Percentiles rank a stretch among this genome's conserved stretches.
phyloP scores from a whole-genome alignment of 176 grass and related monocot species.

The Poa annua region DNA sequence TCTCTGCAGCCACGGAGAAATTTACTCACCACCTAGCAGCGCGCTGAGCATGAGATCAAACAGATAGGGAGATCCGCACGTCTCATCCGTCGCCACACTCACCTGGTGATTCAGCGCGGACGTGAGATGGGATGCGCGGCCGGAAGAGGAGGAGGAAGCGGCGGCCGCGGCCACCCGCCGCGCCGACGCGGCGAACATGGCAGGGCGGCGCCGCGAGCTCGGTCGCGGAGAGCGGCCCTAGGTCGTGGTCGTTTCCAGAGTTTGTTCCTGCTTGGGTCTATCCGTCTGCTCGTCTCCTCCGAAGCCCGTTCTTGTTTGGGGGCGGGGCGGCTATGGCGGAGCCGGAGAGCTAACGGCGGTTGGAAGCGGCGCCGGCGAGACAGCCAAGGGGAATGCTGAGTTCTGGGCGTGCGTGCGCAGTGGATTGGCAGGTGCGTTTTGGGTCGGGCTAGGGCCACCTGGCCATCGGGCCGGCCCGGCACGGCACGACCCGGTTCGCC shows the following conservation, averaged over 20 bases:
- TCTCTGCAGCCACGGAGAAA: conserved; percentile 54
- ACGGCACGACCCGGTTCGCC: too few species aligned
- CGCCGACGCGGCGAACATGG: conserved; percentile 40
- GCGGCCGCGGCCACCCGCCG: conserved; percentile 34
- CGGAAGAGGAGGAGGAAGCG: conserved; percentile 3
- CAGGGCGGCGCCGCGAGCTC: not conserved
- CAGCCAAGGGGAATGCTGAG: not conserved
- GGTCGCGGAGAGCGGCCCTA: not conserved
- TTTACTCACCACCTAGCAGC: not conserved
- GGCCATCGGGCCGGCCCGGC: not conserved
- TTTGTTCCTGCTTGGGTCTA: not conserved
- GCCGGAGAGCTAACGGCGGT: not conserved
- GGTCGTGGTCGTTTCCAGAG: not conserved
- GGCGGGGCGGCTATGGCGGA: not conserved
- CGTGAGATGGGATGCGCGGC: conserved; percentile 24
- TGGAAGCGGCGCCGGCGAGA: not conserved
- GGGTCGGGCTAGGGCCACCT: not conserved
- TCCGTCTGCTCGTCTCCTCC: not conserved
- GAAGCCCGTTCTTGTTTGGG: not conserved
- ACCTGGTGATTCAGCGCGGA: conserved; percentile 48
- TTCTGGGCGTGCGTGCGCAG: not conserved
- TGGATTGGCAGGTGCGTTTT: not conserved
- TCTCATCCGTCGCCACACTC: not conserved
- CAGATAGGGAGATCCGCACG: not conserved
- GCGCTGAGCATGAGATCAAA: not conserved